Evolutionary conservation across 805 yeast species (phyloP).

Genomic region (Wilhelminamyces savonicus): DNA sequence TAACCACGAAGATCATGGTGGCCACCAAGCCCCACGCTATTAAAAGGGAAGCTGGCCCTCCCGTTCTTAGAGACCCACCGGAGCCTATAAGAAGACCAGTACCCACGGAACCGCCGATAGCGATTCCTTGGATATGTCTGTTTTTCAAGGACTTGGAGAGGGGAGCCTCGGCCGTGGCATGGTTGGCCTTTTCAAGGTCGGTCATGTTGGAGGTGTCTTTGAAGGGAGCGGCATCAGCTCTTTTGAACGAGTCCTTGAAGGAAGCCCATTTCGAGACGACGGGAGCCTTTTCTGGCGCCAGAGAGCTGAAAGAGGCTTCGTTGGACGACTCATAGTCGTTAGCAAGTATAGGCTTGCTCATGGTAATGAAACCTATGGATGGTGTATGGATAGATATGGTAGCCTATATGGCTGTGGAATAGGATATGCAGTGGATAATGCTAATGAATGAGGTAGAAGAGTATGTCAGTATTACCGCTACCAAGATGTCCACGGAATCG

Average conservation of each 20-base stretch:
- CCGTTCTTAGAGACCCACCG: constrained; percentile 35
- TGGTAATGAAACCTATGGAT: too few relatives aligned
- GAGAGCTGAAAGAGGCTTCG: too few relatives aligned
- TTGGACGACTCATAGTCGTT: too few relatives aligned
- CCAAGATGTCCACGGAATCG: too few relatives aligned
- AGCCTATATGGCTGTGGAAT: too few relatives aligned
- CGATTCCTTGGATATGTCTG: constrained; percentile 15
- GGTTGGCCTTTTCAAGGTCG: constrained; percentile 30
- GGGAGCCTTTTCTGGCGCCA: too few relatives aligned
- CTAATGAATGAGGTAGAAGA: too few relatives aligned
- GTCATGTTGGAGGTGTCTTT: constrained; percentile 31
- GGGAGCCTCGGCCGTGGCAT: constrained; percentile 37
- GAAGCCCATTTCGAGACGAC: constrained; percentile 40
- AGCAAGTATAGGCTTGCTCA: too few relatives aligned
- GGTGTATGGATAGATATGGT: too few relatives aligned
- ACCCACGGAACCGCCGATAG: constrained; percentile 17
- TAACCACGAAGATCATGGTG: constrained; percentile 50
- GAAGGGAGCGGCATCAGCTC: constrained; percentile 18
- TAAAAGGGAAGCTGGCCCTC: constrained; percentile 41
- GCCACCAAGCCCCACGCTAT: constrained; percentile 56
- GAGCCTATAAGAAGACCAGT: constrained; percentile 40
- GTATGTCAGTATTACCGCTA: too few relatives aligned
- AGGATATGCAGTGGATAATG: too few relatives aligned
- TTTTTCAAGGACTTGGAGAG: constrained; percentile 37
- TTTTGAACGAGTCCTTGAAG: constrained; percentile 46